phyloP scores from a whole-genome alignment of 2,329 filamentous ascomycete species.

The Ophiostoma angusticollis region DNA sequence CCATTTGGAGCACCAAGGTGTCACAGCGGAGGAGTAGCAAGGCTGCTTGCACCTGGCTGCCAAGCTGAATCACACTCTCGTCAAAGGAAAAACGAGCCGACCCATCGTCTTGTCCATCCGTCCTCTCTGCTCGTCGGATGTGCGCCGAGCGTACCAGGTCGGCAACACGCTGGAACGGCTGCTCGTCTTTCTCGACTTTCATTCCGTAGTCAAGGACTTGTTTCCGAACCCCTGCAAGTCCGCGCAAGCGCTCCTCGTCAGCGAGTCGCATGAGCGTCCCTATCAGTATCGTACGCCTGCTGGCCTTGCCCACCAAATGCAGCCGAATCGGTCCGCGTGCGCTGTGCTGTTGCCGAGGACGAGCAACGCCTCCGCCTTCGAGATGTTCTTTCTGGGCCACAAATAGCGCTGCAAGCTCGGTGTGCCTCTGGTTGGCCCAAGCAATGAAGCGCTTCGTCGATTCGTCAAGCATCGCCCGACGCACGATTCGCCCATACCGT shows the following conservation, averaged over 20 bases:
- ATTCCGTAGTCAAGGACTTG: slow-evolving; percentile 14
- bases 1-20: slow-evolving; percentile 28
- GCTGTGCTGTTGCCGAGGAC: background rate
- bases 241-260: background rate
- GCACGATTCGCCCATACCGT: slow-evolving; percentile 49
- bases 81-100: slow-evolving; percentile 23
- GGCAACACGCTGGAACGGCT: slow-evolving; percentile 35
- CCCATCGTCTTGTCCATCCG: background rate
- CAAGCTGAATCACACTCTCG: slow-evolving; percentile 24
- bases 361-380: slow-evolving; percentile 7
- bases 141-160: slow-evolving; percentile 30
- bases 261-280: background rate
- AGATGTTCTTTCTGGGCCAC: slow-evolving; percentile 17
- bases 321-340: no score
- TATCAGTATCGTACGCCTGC: no score
- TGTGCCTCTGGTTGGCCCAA: slow-evolving; percentile 27
- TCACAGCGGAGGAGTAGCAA: slow-evolving; percentile 37
- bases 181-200: slow-evolving; percentile 30
- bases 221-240: slow-evolving; percentile 14
- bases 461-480: slow-evolving; percentile 47
- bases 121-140: slow-evolving; percentile 13
- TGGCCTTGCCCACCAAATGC: background rate
- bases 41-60: slow-evolving; percentile 27
- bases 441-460: slow-evolving; percentile 50
- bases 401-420: slow-evolving; percentile 18